Conservation (phyloP, 164 flowering plant genomes). For the Vitis cinerea region DNA sequence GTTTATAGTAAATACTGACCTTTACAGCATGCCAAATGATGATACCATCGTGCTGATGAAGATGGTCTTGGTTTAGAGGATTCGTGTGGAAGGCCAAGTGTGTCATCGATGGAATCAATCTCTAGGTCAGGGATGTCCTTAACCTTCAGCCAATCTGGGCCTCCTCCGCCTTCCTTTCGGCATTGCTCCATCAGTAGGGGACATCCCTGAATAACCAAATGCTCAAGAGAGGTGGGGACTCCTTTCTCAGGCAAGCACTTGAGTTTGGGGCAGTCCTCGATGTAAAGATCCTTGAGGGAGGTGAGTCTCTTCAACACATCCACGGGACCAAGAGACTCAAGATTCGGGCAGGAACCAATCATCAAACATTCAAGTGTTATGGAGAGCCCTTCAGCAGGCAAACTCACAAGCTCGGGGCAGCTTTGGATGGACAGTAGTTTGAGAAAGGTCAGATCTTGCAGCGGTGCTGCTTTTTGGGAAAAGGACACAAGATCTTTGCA, state of each 20-base stretch:
- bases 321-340: background rate
- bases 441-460: background rate
- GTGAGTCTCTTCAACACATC: background rate
- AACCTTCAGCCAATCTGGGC: slow-evolving; percentile 13
- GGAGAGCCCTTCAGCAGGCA: background rate
- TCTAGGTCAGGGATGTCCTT: slow-evolving; percentile 9
- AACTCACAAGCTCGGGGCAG: slow-evolving; percentile 3
- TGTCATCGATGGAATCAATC: background rate
- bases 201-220: slow-evolving; percentile 6
- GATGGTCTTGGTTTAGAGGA: no score
- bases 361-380: background rate
- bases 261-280: slow-evolving; percentile 7
- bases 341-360: slow-evolving; percentile 1
- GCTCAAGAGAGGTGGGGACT: slow-evolving; percentile 3
- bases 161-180: background rate
- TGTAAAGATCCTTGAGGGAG: background rate
- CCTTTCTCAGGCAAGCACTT: slow-evolving; percentile 16
- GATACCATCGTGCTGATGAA: no score
- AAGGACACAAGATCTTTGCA: no score
- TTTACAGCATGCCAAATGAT: no score
- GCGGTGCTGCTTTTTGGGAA: background rate
- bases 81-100: no score
- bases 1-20: no score
- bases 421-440: slow-evolving; percentile 1
- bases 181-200: slow-evolving; percentile 3